A percentile compares a stretch with the other conserved stretches of the same genome.
phyloP scores from a whole-genome alignment of 257 asterid genomes.

The Nicotiana noctiflora region DNA sequence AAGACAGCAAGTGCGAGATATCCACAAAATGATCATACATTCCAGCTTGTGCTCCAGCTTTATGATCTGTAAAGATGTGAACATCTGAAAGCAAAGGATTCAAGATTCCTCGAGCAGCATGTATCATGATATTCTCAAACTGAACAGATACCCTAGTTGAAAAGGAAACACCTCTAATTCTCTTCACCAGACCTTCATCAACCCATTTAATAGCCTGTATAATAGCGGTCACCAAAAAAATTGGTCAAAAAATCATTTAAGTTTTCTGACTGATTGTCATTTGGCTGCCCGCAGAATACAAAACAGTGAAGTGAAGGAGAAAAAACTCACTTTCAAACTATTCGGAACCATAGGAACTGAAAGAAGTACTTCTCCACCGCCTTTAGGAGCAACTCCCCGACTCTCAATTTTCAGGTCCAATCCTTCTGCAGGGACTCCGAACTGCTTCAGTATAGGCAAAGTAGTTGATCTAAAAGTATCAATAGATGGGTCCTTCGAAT shows the following conservation, averaged over 20 bases:
- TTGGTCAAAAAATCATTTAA: not conserved
- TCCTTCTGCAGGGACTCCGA: constrained; percentile 74
- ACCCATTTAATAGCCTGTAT: constrained; percentile 70
- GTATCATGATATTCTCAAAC: constrained; percentile 72
- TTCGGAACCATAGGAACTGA: constrained; percentile 61
- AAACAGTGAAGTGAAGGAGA: constrained; percentile 4
- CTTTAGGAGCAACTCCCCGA: constrained; percentile 83
- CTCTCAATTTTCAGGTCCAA: constrained; percentile 62
- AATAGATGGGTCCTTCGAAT: constrained; percentile 78
- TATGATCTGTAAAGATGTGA: constrained; percentile 78
- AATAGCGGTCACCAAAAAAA: not conserved
- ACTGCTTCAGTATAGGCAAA: constrained; percentile 62
- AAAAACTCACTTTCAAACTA: constrained; percentile 46
- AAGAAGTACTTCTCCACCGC: constrained; percentile 81
- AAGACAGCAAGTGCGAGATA: not conserved
- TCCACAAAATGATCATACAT: constrained; percentile 39
- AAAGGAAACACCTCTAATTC: constrained; percentile 77
- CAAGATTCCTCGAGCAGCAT: constrained; percentile 86
- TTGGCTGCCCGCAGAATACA: not conserved
- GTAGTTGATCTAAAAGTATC: constrained; percentile 77
- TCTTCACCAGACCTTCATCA: constrained; percentile 93
- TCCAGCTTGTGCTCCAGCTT: constrained; percentile 72
- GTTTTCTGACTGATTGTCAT: not conserved
- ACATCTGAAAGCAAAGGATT: constrained; percentile 74
- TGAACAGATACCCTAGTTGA: constrained; percentile 77